These are phyloP conservation scores for Huntiella omanensis DNA, from an alignment of 2,329 filamentous ascomycete genomes.

Conservation along the genomic window DNA sequence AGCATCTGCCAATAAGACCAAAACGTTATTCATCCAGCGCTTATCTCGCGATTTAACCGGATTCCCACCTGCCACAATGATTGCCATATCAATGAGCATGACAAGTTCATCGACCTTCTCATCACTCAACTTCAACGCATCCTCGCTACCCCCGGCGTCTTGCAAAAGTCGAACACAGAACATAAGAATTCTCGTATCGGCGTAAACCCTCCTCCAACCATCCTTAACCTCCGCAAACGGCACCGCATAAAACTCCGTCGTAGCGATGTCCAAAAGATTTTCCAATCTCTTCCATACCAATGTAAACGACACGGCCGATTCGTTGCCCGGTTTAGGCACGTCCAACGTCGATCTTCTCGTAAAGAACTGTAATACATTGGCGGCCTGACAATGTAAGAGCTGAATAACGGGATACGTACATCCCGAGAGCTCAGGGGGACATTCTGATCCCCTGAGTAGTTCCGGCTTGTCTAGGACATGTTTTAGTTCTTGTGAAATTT, in stretches of 20 bases:
- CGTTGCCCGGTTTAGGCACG: no score
- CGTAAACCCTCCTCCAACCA: slow-evolving; percentile 54
- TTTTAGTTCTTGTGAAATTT: slow-evolving; percentile 5
- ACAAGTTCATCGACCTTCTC: slow-evolving; percentile 36
- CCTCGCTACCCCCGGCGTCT: not conserved
- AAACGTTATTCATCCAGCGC: slow-evolving; percentile 8
- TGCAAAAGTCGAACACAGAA: slow-evolving; percentile 23
- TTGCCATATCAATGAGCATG: slow-evolving; percentile 49
- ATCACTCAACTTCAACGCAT: not conserved
- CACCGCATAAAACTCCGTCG: slow-evolving; percentile 8
- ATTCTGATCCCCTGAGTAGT: not conserved
- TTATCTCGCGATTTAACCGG: slow-evolving; percentile 13
- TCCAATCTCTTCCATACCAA: slow-evolving; percentile 5
- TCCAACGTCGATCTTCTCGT: no score
- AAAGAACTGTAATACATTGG: not conserved
- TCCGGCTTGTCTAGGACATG: not conserved
- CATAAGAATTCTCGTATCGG: slow-evolving; percentile 48
- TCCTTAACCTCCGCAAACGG: slow-evolving; percentile 26
- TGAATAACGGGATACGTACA: slow-evolving; percentile 7
- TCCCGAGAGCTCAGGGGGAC: slow-evolving; percentile 4
- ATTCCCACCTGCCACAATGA: slow-evolving; percentile 35
- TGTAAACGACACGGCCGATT: not conserved
- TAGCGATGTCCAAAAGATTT: slow-evolving; percentile 8
- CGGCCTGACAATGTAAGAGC: slow-evolving; percentile 8
- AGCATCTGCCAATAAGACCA: slow-evolving; percentile 9